Conservation (phyloP, 345 rosid genomes). For the Erysimum cheiranthoides region DNA sequence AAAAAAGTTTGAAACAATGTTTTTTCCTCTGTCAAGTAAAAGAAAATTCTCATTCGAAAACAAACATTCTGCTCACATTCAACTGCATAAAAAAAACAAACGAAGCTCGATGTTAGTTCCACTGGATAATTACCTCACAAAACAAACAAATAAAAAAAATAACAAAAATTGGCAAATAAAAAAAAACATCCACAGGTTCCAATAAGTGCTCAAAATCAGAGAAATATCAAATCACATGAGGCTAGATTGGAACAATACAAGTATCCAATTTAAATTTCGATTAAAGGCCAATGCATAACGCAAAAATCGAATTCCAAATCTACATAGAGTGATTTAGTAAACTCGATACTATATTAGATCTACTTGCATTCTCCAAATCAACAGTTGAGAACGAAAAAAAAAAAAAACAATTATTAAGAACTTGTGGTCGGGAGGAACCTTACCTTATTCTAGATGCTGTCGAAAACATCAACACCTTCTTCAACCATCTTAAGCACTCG, state of each 20-base stretch:
- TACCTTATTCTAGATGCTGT: slow-evolving; percentile 99
- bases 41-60: slow-evolving; percentile 46
- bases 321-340: slow-evolving; percentile 19
- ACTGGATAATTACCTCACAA: slow-evolving; percentile 33
- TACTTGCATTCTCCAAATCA: slow-evolving; percentile 29
- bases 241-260: not conserved
- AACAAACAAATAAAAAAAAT: slow-evolving; percentile 32
- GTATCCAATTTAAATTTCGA: not conserved
- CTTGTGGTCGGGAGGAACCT: not conserved
- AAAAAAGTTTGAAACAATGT: slow-evolving; percentile 38
- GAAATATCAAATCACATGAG: not conserved
- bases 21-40: slow-evolving; percentile 43
- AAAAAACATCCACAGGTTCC: slow-evolving; percentile 11
- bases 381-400: not conserved
- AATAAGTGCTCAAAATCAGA: not conserved
- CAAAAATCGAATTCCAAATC: not conserved
- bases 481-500: slow-evolving; percentile 98
- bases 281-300: not conserved
- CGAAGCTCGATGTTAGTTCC: slow-evolving; percentile 47
- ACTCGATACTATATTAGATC: slow-evolving; percentile 20
- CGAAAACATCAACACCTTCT: slow-evolving; percentile 98
- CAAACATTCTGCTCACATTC: slow-evolving; percentile 51
- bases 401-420: not conserved
- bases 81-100: slow-evolving; percentile 51
- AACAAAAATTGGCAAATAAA: not conserved